Conservation (phyloP, 2,329 filamentous ascomycete species). For the Teratosphaeria zuluensis region DNA sequence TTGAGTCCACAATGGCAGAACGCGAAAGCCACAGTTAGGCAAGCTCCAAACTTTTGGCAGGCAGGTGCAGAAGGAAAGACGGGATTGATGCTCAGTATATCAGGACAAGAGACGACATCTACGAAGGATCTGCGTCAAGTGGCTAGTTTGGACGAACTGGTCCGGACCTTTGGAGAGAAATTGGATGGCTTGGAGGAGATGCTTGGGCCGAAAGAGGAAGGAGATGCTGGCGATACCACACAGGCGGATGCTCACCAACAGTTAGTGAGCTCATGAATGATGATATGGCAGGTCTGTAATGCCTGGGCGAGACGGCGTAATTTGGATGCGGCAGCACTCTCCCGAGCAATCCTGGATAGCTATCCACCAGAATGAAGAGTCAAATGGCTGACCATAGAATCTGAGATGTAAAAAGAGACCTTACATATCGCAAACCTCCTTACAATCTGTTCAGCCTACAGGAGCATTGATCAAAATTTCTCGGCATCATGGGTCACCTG, state of each 20-base stretch:
- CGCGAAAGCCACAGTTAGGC: conserved; percentile 42
- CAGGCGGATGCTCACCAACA: not conserved
- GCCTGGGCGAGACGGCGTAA: not conserved
- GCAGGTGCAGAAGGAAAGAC: conserved; percentile 35
- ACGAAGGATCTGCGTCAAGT: conserved; percentile 12
- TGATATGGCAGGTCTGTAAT: not conserved
- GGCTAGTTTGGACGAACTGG: conserved; percentile 28
- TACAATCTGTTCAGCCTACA: too few species aligned
- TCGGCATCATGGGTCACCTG: too few species aligned
- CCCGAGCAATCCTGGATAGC: not conserved
- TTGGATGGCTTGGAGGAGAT: conserved; percentile 11
- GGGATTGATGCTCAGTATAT: conserved; percentile 52
- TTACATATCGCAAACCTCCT: too few species aligned
- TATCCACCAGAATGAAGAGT: not conserved
- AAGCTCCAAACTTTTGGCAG: conserved; percentile 55
- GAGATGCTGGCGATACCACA: not conserved
- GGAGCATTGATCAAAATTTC: too few species aligned
- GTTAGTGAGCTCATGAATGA: not conserved
- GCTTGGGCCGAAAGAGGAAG: not conserved
- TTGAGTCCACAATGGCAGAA: conserved; percentile 67
- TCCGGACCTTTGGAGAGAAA: conserved; percentile 27
- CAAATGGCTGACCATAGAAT: too few species aligned
- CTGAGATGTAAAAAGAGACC: too few species aligned
- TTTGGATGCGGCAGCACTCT: not conserved
- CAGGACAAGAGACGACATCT: conserved; percentile 34